Evolutionary conservation across 2,329 filamentous ascomycete genomes (phyloP).

Genomic region (Myriosclerotinia duriaeana): DNA sequence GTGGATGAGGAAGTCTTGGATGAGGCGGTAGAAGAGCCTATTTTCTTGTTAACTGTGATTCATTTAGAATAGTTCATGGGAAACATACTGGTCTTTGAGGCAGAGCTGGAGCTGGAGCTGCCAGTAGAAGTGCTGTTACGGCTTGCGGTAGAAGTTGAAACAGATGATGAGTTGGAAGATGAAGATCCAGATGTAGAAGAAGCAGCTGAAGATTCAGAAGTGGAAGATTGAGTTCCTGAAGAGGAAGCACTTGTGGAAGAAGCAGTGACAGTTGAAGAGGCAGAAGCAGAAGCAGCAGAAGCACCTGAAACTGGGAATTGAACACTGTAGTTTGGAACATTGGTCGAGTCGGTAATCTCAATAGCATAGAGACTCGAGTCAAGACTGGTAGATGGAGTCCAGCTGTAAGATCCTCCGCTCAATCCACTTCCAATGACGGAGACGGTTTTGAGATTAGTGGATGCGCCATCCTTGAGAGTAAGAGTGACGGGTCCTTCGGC

Average conservation of each 20-base stretch:
- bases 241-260: slow-evolving; percentile 23
- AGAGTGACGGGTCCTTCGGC: slow-evolving; percentile 36
- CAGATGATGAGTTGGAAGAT: neutral
- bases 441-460: slow-evolving; percentile 33
- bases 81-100: slow-evolving; percentile 17
- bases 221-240: slow-evolving; percentile 23
- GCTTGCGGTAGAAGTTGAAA: neutral
- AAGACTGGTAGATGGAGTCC: slow-evolving; percentile 31
- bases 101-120: neutral
- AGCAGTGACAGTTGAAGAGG: slow-evolving; percentile 23
- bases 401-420: slow-evolving; percentile 30
- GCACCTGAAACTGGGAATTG: slow-evolving; percentile 36
- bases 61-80: neutral
- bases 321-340: slow-evolving; percentile 33
- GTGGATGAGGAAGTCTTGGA: slow-evolving; percentile 11
- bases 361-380: slow-evolving; percentile 33
- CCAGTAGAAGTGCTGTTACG: slow-evolving; percentile 1
- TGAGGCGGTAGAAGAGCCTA: slow-evolving; percentile 14
- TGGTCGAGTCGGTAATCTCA: slow-evolving; percentile 32
- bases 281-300: slow-evolving; percentile 10
- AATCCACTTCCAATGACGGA: slow-evolving; percentile 35
- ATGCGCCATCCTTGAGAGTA: slow-evolving; percentile 35
- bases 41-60: neutral
- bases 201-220: slow-evolving; percentile 13
- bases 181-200: slow-evolving; percentile 1